Percentiles rank a stretch among this genome's conserved stretches.
phyloP scores from a whole-genome alignment of 495 filamentous ascomycete genomes.

The Rusavskia elegans region DNA sequence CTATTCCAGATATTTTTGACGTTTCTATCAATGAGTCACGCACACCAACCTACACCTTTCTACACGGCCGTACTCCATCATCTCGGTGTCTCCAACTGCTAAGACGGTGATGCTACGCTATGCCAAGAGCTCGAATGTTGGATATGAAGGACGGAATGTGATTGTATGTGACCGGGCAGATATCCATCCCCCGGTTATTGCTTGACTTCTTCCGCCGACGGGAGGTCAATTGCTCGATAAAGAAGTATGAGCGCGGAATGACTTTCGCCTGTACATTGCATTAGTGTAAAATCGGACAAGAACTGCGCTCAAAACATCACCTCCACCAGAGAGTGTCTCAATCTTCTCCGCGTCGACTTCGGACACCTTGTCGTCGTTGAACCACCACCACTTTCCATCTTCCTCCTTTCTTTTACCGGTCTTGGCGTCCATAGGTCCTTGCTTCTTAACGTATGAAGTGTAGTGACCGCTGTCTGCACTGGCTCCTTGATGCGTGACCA shows the following conservation, averaged over 20 bases:
- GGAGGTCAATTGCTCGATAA: constrained; percentile 67
- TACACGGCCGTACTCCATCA: no score
- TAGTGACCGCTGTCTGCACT: constrained; percentile 97
- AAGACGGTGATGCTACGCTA: neutral
- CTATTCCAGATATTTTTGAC: no score
- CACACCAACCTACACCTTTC: no score
- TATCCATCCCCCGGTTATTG: neutral
- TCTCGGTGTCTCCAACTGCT: neutral
- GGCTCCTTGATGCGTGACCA: constrained; percentile 94
- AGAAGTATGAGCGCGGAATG: constrained; percentile 89
- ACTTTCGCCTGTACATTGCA: constrained; percentile 46
- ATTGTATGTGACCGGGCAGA: no score
- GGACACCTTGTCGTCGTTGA: constrained; percentile 94
- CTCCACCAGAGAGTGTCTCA: constrained; percentile 74
- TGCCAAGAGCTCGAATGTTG: neutral
- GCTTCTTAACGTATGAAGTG: constrained; percentile 93
- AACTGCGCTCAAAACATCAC: constrained; percentile 27
- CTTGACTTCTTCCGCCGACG: constrained; percentile 31
- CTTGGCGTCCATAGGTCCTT: constrained; percentile 44
- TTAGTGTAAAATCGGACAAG: neutral
- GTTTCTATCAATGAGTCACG: no score
- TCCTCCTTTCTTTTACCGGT: constrained; percentile 59
- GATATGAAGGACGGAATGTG: neutral
- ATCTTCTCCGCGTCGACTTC: constrained; percentile 90
- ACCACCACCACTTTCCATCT: constrained; percentile 99